These are phyloP conservation scores for Magnusiomyces sp. DNA, from an alignment of 1,139 yeast genomes.

Conservation along the genomic window DNA sequence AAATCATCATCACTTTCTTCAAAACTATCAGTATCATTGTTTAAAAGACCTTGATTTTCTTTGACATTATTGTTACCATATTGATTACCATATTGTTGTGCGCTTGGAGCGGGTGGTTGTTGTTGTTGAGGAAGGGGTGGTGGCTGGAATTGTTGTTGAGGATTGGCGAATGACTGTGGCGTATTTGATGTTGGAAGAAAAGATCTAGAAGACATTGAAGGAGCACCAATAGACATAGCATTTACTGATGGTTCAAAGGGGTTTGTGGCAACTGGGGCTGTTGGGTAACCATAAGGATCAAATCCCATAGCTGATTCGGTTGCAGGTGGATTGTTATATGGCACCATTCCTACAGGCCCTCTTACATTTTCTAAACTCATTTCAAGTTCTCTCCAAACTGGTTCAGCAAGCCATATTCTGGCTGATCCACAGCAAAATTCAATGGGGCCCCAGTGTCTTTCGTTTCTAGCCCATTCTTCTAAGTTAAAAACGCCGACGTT, in stretches of 20 bases:
- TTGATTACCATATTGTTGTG: constrained; percentile 10
- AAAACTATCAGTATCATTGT: constrained; percentile 13
- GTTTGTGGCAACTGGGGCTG: constrained; percentile 1
- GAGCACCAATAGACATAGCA: neutral
- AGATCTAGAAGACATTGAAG: constrained; percentile 1
- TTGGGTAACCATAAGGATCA: neutral
- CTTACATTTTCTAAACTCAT: constrained; percentile 23
- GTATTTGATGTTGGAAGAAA: neutral
- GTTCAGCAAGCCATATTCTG: constrained; percentile 33
- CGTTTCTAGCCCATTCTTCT: constrained; percentile 33
- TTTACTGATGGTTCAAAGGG: constrained; percentile 7
- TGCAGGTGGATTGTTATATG: constrained; percentile 5
- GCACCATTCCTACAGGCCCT: constrained; percentile 15
- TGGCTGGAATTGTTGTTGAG: neutral
- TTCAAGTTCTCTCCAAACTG: constrained; percentile 33
- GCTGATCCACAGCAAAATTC: constrained; percentile 32
- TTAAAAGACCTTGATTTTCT: constrained; percentile 11
- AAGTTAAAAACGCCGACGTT: constrained; percentile 26
- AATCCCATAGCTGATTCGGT: neutral
- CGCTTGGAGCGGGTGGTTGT: neutral
- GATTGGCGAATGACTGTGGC: neutral
- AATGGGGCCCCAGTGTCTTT: constrained; percentile 28
- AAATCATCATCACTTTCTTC: constrained; percentile 16
- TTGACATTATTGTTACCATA: constrained; percentile 5
- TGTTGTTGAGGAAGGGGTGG: constrained; percentile 2